phyloP scores from a whole-genome alignment of 352 stramenopile genomes.

The Pythium aristosporum region DNA sequence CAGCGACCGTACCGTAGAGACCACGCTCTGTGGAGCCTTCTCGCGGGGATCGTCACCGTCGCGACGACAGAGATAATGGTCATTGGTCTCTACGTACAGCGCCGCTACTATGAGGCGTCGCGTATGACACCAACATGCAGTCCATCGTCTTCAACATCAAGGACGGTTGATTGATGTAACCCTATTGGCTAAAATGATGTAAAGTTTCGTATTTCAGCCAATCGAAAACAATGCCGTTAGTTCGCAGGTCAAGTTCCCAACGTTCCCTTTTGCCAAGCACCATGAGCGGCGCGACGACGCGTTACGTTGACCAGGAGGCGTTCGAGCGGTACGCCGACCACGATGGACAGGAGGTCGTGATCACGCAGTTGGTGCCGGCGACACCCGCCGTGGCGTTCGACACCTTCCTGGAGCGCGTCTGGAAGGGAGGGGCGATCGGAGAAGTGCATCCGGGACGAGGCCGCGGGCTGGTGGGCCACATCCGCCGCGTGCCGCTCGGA shows the following conservation, averaged over 20 bases:
- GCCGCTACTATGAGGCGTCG: no score
- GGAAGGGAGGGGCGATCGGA: slow-evolving; percentile 29
- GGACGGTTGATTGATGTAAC: no score
- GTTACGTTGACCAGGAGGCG: slow-evolving; percentile 41
- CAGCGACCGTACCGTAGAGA: no score
- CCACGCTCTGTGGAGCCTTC: no score
- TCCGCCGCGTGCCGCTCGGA: slow-evolving; percentile 44
- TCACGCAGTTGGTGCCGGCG: slow-evolving; percentile 50
- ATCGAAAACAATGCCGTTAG: background rate
- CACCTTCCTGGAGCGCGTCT: slow-evolving; percentile 57
- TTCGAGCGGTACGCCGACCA: slow-evolving; percentile 44
- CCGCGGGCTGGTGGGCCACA: slow-evolving; percentile 54
- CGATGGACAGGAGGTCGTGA: slow-evolving; percentile 60
- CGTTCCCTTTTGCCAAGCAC: background rate
- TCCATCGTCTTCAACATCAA: no score
- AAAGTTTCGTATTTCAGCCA: no score
- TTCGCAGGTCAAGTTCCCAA: background rate
- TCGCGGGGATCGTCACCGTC: no score
- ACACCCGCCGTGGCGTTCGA: slow-evolving; percentile 58
- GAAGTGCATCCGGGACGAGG: slow-evolving; percentile 52
- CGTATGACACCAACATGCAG: no score
- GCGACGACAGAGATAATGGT: no score
- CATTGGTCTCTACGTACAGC: no score
- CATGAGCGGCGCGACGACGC: slow-evolving; percentile 16
- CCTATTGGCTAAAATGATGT: no score